Percentiles rank a stretch among this genome's conserved stretches.
Evolutionary conservation across 208 protist genomes (phyloP).

Genomic region (Trichomonas tenax): DNA sequence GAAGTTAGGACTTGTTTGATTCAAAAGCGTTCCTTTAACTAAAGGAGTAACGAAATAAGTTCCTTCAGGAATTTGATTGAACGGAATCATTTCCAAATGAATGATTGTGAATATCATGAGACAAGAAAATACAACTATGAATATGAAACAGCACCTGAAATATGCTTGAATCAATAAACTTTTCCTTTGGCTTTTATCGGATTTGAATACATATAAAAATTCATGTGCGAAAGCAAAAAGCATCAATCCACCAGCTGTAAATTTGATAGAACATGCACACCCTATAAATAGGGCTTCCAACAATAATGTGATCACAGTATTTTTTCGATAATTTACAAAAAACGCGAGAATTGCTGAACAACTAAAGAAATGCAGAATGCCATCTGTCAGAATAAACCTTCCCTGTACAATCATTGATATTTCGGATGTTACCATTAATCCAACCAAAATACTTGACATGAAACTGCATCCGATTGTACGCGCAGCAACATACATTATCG

Average conservation of each 20-base stretch:
- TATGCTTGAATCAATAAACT: neutral
- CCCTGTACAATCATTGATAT: neutral
- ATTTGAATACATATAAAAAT: neutral
- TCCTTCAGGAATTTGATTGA: neutral
- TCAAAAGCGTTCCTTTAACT: neutral
- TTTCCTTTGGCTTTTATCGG: neutral
- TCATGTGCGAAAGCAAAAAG: neutral
- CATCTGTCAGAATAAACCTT: neutral
- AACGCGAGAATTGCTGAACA: neutral
- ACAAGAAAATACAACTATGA: neutral
- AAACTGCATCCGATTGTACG: neutral
- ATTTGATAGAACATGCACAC: neutral
- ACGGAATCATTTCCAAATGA: neutral
- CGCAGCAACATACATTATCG: neutral
- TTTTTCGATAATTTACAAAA: neutral
- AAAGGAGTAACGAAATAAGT: neutral
- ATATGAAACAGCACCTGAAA: neutral
- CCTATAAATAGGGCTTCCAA: neutral
- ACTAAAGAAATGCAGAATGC: conserved; percentile 1
- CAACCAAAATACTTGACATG: neutral
- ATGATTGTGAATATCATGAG: neutral
- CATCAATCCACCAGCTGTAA: neutral
- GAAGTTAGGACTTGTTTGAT: neutral
- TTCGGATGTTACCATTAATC: neutral
- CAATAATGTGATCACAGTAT: neutral